Base-by-base conservation (phyloP, 2,329 filamentous ascomycete species). In the Beauveria caledonica region DNA sequence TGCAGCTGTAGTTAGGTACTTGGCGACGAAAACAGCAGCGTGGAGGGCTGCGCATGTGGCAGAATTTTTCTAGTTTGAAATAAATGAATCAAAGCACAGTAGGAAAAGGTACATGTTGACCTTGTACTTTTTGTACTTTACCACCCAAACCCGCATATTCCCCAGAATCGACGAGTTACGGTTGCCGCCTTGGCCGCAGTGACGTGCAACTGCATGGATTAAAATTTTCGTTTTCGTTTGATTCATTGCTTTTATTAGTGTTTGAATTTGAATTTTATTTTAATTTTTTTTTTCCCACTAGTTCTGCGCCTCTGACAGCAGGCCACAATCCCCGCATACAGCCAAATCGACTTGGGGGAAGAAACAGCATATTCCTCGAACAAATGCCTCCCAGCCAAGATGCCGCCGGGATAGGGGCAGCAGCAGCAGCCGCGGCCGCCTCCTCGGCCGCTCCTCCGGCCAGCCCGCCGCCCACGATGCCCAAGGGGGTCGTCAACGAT, bases 401-500 rank as follows among this genome's bases (percentile, higher is more conserved):
- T 60, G 46, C 48, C 40, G 5, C 3, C 29, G 19, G 52, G 5
- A 42, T 59, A 36, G 56, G 48, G 39, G 48, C 56, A 44, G 8
- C 42, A 8, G 29, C 46, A 23, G 48, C 46, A 15, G 39, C 27
- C 17, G 6, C 42, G 1, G 49, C 39, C 11, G 39, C 60, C 21
- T 39, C 60, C 6, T 13, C 60, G 27, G 54, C 64, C 56, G 53
- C 49, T 9, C 23, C 62, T 11, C 10, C n/a, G 7, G n/a, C 19
- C 58, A 56, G 57, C 51, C 46, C 44, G 13, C 57, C 6, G 40
- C 15, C 50, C 25, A 40, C 27, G 40, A 23, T 10, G 8, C 63
- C 66, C 57, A 70, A 68, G 62, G 70, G 77, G 69, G 73, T 82
- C 66, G 66, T 76, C 65, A 86, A 86, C 72, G 81, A 86, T 72